phyloP scores from a whole-genome alignment of 2,329 filamentous ascomycete species.

The Biscogniauxia mediterranea region DNA sequence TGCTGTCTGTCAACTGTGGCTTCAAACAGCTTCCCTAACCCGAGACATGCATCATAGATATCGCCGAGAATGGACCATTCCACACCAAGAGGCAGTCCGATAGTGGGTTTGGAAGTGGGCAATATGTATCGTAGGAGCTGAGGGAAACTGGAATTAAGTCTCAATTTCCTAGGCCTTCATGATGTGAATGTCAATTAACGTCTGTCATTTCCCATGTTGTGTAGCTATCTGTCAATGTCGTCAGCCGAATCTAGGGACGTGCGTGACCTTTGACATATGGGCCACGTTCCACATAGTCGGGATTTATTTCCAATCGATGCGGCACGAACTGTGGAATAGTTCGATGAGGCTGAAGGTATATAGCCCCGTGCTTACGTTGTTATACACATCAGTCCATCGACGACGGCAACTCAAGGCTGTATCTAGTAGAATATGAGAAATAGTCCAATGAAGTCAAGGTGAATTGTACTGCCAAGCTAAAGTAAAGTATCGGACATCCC shows the following conservation, averaged over 20 bases:
- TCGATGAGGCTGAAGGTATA: background rate
- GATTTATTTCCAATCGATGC: background rate
- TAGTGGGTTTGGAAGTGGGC: background rate
- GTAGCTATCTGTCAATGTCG: background rate
- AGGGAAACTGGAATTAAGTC: background rate
- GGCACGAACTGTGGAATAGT: background rate
- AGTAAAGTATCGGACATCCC: background rate
- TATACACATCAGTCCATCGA: background rate
- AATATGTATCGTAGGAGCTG: background rate
- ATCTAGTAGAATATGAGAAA: background rate
- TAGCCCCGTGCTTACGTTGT: background rate
- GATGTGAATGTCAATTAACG: background rate
- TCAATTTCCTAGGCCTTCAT: background rate
- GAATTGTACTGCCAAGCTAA: background rate
- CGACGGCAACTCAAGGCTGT: background rate
- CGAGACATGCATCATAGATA: slow-evolving; percentile 15
- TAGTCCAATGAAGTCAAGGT: background rate
- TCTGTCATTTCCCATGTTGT: background rate
- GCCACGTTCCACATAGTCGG: background rate
- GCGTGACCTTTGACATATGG: background rate
- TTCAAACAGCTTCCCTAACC: slow-evolving; percentile 8
- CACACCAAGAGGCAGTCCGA: background rate
- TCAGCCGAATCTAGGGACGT: background rate
- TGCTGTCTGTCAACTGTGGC: slow-evolving; percentile 2
- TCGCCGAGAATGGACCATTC: slow-evolving; percentile 1